Evolutionary conservation across 306 rosid species (phyloP), one percentile per base, ranked within the genome.

Genomic region (Gillenia trifoliata): DNA sequence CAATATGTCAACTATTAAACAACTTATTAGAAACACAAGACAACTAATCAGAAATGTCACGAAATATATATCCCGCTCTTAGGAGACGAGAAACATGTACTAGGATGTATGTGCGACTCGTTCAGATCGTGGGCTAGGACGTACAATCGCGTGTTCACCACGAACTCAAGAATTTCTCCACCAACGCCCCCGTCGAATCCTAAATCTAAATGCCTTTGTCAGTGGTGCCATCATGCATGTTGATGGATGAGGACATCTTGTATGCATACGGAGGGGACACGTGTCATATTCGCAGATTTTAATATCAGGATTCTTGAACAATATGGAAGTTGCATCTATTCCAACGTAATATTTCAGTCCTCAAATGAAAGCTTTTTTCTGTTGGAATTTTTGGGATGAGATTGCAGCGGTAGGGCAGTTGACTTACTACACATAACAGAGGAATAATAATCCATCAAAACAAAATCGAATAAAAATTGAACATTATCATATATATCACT

Each of bases 241-340:
- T 55, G 60, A 55, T 55, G 3, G 60, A 55, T 10, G 60, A 55
- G 26, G 60, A 55, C 15, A 55, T n/a, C n/a, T n/a, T n/a, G n/a
- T n/a, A 28, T 28, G 16, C 6, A 28, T 12, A 6, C 28, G 33
- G 12, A 15, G 20, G 38, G 29, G 23, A 61, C 20, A 29, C 40
- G 40, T 61, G 11, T 12, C 40, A 22, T 70, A 70, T 70, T 70
- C 75, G 34, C 64, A 29, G 8, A 70, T 33, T 30, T 19, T 36
- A 5, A 31, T 63, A 29, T 30, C 3, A 63, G 67, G 47, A 38
- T 11, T 38, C 30, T 19, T 22, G 22, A 62, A 43, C 59, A 69
- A 50, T 69, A 67, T 11, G 8, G 73, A 47, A 64, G 69, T 72
- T 30, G 63, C 49, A 33, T 13, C 66, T 76, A 75, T 78, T 78